These are phyloP conservation scores for Xylariaceae sp. DNA, from an alignment of 2,329 filamentous ascomycete genomes.

Conservation along the genomic window DNA sequence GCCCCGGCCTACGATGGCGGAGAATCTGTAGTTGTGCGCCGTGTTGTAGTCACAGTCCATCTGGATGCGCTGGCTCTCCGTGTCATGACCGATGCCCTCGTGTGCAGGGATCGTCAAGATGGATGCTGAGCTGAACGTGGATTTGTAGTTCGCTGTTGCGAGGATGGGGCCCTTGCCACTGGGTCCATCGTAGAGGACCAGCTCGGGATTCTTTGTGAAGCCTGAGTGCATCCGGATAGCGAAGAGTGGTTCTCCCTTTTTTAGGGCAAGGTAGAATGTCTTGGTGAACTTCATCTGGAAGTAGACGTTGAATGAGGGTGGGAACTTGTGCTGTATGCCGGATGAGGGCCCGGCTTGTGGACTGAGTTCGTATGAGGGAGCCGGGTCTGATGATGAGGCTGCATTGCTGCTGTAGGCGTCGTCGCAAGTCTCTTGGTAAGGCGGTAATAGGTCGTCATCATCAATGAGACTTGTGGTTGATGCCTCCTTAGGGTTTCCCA, in stretches of 20 bases:
- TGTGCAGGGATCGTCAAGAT: conserved; percentile 19
- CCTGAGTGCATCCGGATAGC: conserved; percentile 28
- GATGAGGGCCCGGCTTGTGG: background rate
- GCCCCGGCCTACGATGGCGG: conserved; percentile 28
- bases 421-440: conserved; percentile 8
- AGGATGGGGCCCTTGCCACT: conserved; percentile 28
- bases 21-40: conserved; percentile 30
- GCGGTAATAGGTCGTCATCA: conserved; percentile 5
- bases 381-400: background rate
- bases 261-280: conserved; percentile 28
- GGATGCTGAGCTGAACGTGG: conserved; percentile 13
- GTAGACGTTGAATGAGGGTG: conserved; percentile 14
- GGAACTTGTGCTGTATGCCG: conserved; percentile 4
- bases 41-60: background rate
- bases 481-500: conserved; percentile 8
- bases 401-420: background rate
- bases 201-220: conserved; percentile 27
- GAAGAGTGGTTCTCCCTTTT: conserved; percentile 32
- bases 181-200: conserved; percentile 35
- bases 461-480: background rate
- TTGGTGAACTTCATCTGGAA: conserved; percentile 1
- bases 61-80: conserved; percentile 12
- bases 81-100: conserved; percentile 22
- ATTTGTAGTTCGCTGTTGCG: conserved; percentile 19
- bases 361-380: conserved; percentile 6